Conservation (phyloP, 2,329 filamentous ascomycete species). For the Epichloe coenophiala region DNA sequence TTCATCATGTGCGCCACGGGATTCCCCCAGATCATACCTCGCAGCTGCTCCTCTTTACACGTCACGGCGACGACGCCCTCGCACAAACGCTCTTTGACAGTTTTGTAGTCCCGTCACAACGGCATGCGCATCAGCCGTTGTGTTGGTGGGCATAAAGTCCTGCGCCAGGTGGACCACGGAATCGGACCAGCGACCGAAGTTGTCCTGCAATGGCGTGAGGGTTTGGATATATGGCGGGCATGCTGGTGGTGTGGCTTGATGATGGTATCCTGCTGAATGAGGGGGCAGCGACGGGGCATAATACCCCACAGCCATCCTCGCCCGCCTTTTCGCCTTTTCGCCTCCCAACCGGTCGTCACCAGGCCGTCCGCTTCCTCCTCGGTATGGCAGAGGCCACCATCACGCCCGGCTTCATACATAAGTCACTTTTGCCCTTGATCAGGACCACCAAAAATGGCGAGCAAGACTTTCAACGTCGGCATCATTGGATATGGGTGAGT, state of each 20-base stretch:
- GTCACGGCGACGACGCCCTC: constrained; percentile 56
- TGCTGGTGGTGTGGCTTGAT: not conserved
- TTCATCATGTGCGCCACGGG: constrained; percentile 70
- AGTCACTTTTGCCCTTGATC: not conserved
- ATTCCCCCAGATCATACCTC: constrained; percentile 62
- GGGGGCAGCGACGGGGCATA: not conserved
- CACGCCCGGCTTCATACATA: constrained; percentile 10
- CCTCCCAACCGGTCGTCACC: too few relatives aligned
- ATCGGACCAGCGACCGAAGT: not conserved
- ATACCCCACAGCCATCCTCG: too few relatives aligned
- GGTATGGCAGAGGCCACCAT: constrained; percentile 41
- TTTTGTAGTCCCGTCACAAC: constrained; percentile 30
- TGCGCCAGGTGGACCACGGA: constrained; percentile 21
- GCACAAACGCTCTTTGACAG: constrained; percentile 33
- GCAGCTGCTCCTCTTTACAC: constrained; percentile 53
- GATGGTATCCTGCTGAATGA: not conserved
- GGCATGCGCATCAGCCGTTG: constrained; percentile 25
- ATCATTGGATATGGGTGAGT: constrained; percentile 38
- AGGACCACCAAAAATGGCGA: constrained; percentile 13
- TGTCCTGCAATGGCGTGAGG: not conserved
- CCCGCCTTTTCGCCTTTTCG: too few relatives aligned
- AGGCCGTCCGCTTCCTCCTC: constrained; percentile 37
- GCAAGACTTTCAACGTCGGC: constrained; percentile 34
- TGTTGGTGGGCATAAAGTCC: constrained; percentile 24
- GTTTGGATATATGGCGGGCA: not conserved